Evolutionary conservation across 2,329 filamentous ascomycete genomes (phyloP), one percentile per base, ranked within the genome.

Genomic region (Rosellinia necatrix): DNA sequence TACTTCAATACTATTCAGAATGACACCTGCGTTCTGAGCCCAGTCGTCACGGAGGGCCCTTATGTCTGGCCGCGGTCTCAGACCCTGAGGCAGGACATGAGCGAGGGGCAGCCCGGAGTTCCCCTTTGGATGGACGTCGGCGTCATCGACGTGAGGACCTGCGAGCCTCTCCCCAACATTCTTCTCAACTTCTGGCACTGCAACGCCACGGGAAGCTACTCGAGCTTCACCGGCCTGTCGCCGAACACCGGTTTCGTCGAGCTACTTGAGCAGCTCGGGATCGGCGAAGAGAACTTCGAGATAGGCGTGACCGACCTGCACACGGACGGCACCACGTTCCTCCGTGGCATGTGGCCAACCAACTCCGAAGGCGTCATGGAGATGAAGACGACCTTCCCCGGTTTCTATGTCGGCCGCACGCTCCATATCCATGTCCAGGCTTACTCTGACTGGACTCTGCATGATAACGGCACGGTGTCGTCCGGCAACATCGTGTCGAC

Each of bases 171-270:
- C 10, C 59, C 62, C 0, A 58, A 65, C 35, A 60, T 73, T 13
- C 69, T 65, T 44, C 49, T 74, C 24, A 68, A 74, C 49, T 62
- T 68, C 25, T 74, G 72, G 71, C 64, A 72, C 30, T 68, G 66
- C 55, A 74, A 74, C 47, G 60, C 71, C 12, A 70, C 68, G 1
- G 66, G 68, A 2, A 63, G 57, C 4, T 69, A 69, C 63, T 66
- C 66, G 9, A 65, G 62, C 21, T 71, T 71, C 55, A 66, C 64
- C 21, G 61, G 63, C 1, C 53, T 69, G 3, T 66, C 63, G 12
- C 71, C 70, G 0, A 69, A 73, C 29, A 72, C 66, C 1, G 44
- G 51, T 0, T 72, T 71, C 34, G 48, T 43, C 4, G 53, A 64
- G 19, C 64, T 75, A 6, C 63, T 73, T 7, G 46, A 62, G 0